These are phyloP conservation scores for Phytophthora crassamura DNA, from an alignment of 352 stramenopile species.

Conservation along the genomic window DNA sequence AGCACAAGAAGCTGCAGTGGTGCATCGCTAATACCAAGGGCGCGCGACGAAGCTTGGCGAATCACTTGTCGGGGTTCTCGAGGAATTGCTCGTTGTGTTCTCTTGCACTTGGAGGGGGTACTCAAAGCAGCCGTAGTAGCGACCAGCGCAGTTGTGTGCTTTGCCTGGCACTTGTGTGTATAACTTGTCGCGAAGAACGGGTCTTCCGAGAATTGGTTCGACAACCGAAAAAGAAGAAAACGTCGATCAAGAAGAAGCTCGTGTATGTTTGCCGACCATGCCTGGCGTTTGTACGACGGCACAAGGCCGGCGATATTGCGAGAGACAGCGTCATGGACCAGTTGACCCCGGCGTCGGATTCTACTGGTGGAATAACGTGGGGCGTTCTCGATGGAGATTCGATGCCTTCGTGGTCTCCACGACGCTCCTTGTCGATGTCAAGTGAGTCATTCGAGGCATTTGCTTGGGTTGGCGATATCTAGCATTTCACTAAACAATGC, in stretches of 20 bases:
- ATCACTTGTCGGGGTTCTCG: neutral
- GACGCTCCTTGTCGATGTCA: constrained; percentile 36
- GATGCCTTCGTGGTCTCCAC: constrained; percentile 35
- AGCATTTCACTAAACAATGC: neutral
- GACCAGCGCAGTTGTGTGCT: constrained; percentile 2
- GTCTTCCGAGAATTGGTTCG: neutral
- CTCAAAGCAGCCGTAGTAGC: neutral
- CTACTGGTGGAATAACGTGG: constrained; percentile 29
- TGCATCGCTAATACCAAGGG: constrained; percentile 6
- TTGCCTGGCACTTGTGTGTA: neutral
- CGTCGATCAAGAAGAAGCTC: constrained; percentile 25
- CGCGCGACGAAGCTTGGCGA: neutral
- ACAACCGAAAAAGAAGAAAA: constrained; percentile 31
- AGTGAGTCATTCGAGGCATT: constrained; percentile 38
- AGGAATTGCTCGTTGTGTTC: neutral
- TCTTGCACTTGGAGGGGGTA: neutral
- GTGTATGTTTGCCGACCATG: constrained; percentile 34
- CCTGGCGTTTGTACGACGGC: constrained; percentile 30
- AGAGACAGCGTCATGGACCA: constrained; percentile 17
- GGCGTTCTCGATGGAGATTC: constrained; percentile 34
- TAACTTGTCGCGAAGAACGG: neutral
- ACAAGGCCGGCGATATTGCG: constrained; percentile 34
- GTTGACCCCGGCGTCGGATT: constrained; percentile 32
- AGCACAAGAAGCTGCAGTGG: constrained; percentile 23
- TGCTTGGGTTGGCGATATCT: constrained; percentile 13